phyloP scores from a whole-genome alignment of 257 asterid genomes.

The Penstemon eatonii region DNA sequence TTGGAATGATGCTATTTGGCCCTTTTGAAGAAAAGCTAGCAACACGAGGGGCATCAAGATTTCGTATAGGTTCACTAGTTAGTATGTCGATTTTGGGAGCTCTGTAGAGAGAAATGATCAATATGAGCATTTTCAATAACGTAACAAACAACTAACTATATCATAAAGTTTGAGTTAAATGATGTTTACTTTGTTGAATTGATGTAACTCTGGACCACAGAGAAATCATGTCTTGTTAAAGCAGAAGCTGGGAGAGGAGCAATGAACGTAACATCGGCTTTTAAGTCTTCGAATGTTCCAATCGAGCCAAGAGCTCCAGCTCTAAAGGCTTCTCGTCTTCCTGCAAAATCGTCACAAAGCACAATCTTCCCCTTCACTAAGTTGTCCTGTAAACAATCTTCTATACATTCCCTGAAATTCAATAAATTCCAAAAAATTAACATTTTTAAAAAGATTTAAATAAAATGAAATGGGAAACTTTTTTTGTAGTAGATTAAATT shows the following conservation, averaged over 20 bases:
- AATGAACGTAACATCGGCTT: background rate
- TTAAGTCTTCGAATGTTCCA: background rate
- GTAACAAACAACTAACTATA: too few relatives aligned
- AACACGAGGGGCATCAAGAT: slow-evolving; percentile 12
- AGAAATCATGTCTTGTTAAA: background rate
- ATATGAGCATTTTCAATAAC: background rate
- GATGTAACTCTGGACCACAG: background rate
- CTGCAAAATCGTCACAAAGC: background rate
- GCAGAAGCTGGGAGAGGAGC: background rate
- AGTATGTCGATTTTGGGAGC: slow-evolving; percentile 6
- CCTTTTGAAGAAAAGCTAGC: slow-evolving; percentile 26
- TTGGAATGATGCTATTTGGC: slow-evolving; percentile 22
- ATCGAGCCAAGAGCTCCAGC: slow-evolving; percentile 20
- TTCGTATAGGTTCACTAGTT: slow-evolving; percentile 1
- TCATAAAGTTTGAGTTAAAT: background rate
- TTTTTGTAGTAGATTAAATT: background rate
- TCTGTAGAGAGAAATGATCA: background rate
- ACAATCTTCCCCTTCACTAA: slow-evolving; percentile 30
- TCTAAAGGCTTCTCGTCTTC: background rate
- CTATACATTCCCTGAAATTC: background rate
- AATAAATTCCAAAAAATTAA: background rate
- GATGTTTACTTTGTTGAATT: background rate
- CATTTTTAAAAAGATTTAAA: too few relatives aligned
- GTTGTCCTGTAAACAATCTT: background rate
- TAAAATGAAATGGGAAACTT: background rate